Conservation (phyloP, 106 monocot species). For the Acorus calamus region DNA sequence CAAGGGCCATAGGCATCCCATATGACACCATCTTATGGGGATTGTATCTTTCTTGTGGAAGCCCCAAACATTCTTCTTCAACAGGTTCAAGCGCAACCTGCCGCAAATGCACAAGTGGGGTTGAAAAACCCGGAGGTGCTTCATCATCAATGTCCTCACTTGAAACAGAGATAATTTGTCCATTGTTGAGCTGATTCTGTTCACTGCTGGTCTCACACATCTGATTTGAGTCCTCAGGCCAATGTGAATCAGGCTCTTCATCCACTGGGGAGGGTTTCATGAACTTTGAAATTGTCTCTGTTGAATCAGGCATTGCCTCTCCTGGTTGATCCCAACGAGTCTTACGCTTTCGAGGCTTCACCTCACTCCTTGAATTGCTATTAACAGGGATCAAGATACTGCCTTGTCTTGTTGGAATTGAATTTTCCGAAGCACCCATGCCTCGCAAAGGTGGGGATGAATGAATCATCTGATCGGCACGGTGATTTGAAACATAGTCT, state of each 20-base stretch:
- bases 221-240: slow-evolving; percentile 5
- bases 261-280: slow-evolving; percentile 6
- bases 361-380: slow-evolving; percentile 2
- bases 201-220: slow-evolving; percentile 3
- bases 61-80: slow-evolving; percentile 24
- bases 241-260: slow-evolving; percentile 4
- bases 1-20: slow-evolving; percentile 53
- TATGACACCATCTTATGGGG: slow-evolving; percentile 47
- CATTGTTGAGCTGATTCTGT: slow-evolving; percentile 8
- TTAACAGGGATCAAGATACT: slow-evolving; percentile 5
- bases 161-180: slow-evolving; percentile 1
- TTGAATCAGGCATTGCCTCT: slow-evolving; percentile 14
- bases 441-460: slow-evolving; percentile 7
- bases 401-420: slow-evolving; percentile 3
- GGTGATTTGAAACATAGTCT: slow-evolving; percentile 27
- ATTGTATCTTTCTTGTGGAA: slow-evolving; percentile 39
- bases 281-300: slow-evolving; percentile 6
- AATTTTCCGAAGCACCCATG: slow-evolving; percentile 6
- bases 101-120: slow-evolving; percentile 20
- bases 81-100: not conserved
- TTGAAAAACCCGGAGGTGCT: slow-evolving; percentile 34
- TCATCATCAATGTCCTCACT: slow-evolving; percentile 14
- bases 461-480: not conserved
- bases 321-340: slow-evolving; percentile 66
- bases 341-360: slow-evolving; percentile 49